Evolutionary conservation across 805 yeast species (phyloP), one percentile per base, ranked within the genome.

Genomic region (Candida ovalis): DNA sequence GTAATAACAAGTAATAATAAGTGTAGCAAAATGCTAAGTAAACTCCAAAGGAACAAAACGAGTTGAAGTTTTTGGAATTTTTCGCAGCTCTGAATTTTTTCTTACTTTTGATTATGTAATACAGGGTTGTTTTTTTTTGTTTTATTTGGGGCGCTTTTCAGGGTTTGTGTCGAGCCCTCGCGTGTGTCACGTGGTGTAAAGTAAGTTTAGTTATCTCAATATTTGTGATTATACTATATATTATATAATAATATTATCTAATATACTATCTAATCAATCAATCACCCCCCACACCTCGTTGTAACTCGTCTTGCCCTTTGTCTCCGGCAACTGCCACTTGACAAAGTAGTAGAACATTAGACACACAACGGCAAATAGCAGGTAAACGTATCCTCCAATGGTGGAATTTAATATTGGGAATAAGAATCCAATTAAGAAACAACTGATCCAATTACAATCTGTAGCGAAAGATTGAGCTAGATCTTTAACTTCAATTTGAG

Each of bases 381-480:
- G 72, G 70, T 88, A 94, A 25, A 86, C 89, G 42, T 78, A 80
- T 0, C 96, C 90, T 9, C 96, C 97, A 36, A 91, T 63, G 47
- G 66, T 53, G 13, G 70, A 67, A 63, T 84, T 82, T 23, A 87
- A 63, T 3, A 84, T 67, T 1, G 99, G 99, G 74, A 94, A 92
- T 19, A 82, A 61, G 52, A 75, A 85, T 1, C 96, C 97, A 28
- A 88, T 81, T 0, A 82, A 56, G 60, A 94, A 92, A 0, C 97
- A 89, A 9, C 96, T 86, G 10, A 88, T 57, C 97, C 97, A 92
- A 64, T 92, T 94, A 71, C 88, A 80, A 13, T 88, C 80, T 0
- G 94, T 89, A 12, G 96, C 98, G 74, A 88, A 85, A 62, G 96
- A 84, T 68, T 94, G 99, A 0, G 98, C 97, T 40, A 82, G 73